These are phyloP conservation scores for Coemansia sp. DNA, from an alignment of 192 early-diverging fungal species.

Conservation along the genomic window DNA sequence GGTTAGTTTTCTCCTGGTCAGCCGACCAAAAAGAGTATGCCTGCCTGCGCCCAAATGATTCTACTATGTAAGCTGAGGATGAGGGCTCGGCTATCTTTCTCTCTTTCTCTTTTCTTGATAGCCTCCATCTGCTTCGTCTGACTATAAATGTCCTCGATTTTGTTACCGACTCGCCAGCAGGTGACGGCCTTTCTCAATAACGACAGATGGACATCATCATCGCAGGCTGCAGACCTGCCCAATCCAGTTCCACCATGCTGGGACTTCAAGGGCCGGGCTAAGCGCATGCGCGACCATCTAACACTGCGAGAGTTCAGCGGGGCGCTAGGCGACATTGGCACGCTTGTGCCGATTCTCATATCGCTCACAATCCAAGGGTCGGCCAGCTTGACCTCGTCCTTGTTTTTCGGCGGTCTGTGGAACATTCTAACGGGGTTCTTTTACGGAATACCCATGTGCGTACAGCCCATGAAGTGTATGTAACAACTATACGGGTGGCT, in stretches of 20 bases:
- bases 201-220: constrained; percentile 31
- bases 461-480: constrained; percentile 91
- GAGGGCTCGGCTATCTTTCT: background rate
- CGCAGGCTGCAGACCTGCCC: constrained; percentile 4
- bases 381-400: constrained; percentile 73
- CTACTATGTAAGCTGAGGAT: background rate
- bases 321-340: constrained; percentile 77
- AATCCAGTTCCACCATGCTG: constrained; percentile 51
- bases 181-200: constrained; percentile 35
- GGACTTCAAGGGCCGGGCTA: constrained; percentile 39
- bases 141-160: constrained; percentile 11
- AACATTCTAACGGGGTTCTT: constrained; percentile 79
- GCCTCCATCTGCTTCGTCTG: too few relatives aligned
- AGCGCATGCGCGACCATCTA: constrained; percentile 49
- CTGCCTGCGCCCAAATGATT: too few relatives aligned
- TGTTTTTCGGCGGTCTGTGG: constrained; percentile 89
- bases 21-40: too few relatives aligned
- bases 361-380: constrained; percentile 74
- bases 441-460: constrained; percentile 85
- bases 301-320: constrained; percentile 63
- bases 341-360: constrained; percentile 85
- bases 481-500: background rate
- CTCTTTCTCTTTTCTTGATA: background rate
- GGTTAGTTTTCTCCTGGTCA: too few relatives aligned
- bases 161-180: constrained; percentile 43